Conservation (phyloP, 164 flowering plant species). For the Tetrastigma voinierianum region DNA sequence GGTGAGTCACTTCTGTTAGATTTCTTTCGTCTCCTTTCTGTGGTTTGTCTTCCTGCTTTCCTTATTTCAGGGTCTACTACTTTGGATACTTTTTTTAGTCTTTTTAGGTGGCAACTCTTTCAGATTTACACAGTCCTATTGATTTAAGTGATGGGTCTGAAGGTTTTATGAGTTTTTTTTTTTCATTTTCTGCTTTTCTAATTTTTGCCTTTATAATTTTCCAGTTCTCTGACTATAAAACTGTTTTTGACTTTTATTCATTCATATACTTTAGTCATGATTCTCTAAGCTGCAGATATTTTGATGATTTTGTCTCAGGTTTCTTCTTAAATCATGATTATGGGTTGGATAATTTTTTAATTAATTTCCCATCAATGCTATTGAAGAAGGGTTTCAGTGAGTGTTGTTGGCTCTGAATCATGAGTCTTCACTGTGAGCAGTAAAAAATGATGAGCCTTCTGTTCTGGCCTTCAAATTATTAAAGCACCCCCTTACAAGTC, state of each 20-base stretch:
- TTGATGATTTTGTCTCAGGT: slow-evolving; percentile 20
- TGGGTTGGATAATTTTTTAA: neutral
- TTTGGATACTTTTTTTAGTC: slow-evolving; percentile 1
- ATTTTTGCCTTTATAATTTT: neutral
- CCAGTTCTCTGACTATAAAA: neutral
- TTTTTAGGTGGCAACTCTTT: neutral
- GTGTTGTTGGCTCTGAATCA: slow-evolving; percentile 18
- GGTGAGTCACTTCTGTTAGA: neutral
- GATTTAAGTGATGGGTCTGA: neutral
- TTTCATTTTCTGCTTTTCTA: too few relatives aligned
- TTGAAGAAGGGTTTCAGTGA: slow-evolving; percentile 20
- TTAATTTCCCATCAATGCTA: slow-evolving; percentile 6
- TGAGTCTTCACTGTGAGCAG: slow-evolving; percentile 30
- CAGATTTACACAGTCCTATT: neutral
- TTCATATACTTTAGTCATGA: neutral
- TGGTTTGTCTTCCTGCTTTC: slow-evolving; percentile 12
- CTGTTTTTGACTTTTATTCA: neutral
- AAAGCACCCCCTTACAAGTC: slow-evolving; percentile 35
- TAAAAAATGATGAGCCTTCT: slow-evolving; percentile 25
- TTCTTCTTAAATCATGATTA: neutral
- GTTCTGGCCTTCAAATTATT: slow-evolving; percentile 36
- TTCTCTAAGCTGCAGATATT: neutral
- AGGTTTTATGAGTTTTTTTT: neutral
- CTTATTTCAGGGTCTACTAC: slow-evolving; percentile 11
- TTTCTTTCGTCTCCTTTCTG: neutral